phyloP scores from a whole-genome alignment of 768 basidiomycete genomes.

The Cyclocybe cylindracea region DNA sequence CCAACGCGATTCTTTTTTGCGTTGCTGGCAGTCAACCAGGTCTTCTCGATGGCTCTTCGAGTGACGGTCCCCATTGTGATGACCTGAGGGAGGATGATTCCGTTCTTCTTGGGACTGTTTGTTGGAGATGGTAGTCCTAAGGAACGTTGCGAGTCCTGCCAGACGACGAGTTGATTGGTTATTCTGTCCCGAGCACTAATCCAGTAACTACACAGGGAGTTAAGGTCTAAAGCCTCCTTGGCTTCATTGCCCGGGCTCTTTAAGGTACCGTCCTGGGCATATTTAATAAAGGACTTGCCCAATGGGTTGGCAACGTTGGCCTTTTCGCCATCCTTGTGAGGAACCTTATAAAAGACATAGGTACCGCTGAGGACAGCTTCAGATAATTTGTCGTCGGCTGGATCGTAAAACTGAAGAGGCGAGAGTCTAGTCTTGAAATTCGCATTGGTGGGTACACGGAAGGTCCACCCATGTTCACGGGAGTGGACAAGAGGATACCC shows the following conservation, averaged over 20 bases:
- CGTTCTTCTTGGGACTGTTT: slow-evolving; percentile 55
- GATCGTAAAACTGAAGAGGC: slow-evolving; percentile 60
- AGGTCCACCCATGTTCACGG: slow-evolving; percentile 89
- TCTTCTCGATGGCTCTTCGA: slow-evolving; percentile 94
- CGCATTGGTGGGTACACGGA: slow-evolving; percentile 62
- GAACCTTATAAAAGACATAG: slow-evolving; percentile 85
- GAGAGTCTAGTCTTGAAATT: slow-evolving; percentile 46
- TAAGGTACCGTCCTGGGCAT: slow-evolving; percentile 83
- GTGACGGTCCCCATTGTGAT: slow-evolving; percentile 99
- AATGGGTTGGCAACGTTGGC: slow-evolving; percentile 96
- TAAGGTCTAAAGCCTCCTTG: slow-evolving; percentile 85
- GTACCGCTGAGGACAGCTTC: slow-evolving; percentile 49
- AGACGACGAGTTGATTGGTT: slow-evolving; percentile 90
- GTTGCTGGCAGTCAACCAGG: slow-evolving; percentile 98
- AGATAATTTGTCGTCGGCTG: slow-evolving; percentile 58
- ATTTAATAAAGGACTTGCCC: slow-evolving; percentile 86
- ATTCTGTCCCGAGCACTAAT: slow-evolving; percentile 92
- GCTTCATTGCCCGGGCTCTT: slow-evolving; percentile 82
- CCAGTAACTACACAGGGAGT: slow-evolving; percentile 97
- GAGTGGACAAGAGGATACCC: slow-evolving; percentile 85
- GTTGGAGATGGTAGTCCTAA: slow-evolving; percentile 48
- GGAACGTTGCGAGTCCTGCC: slow-evolving; percentile 55
- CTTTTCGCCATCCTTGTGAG: slow-evolving; percentile 93
- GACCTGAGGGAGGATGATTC: slow-evolving; percentile 93
- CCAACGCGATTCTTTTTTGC: slow-evolving; percentile 98